Evolutionary conservation across 1,139 yeast genomes (phyloP).

Genomic region (Blastobotrys illinoisensis): DNA sequence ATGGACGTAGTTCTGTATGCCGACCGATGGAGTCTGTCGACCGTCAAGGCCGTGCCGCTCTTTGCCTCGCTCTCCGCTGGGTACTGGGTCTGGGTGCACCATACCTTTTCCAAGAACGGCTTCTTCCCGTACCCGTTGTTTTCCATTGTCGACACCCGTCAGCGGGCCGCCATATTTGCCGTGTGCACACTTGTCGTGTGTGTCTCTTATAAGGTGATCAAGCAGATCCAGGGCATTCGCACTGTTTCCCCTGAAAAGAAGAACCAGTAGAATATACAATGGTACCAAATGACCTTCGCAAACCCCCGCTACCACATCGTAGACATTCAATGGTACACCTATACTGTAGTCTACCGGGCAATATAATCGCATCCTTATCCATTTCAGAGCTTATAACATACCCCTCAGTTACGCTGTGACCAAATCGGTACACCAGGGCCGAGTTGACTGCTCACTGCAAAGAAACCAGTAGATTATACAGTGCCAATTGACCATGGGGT

Average conservation of each 20-base stretch:
- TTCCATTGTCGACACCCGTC: slow-evolving; percentile 4
- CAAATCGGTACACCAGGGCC: too few relatives aligned
- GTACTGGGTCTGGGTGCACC: slow-evolving; percentile 33
- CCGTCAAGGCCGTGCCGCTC: slow-evolving; percentile 16
- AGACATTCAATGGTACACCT: too few relatives aligned
- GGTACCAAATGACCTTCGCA: too few relatives aligned
- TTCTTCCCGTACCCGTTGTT: slow-evolving; percentile 33
- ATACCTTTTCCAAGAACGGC: slow-evolving; percentile 26
- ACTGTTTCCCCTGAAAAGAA: neutral
- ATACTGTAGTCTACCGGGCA: too few relatives aligned
- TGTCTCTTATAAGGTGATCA: slow-evolving; percentile 4
- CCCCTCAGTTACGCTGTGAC: too few relatives aligned
- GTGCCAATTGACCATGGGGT: too few relatives aligned
- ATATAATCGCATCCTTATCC: too few relatives aligned
- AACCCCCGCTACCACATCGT: too few relatives aligned
- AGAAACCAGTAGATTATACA: too few relatives aligned
- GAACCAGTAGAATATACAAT: neutral
- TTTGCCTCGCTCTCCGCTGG: slow-evolving; percentile 21
- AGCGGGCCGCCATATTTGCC: slow-evolving; percentile 6
- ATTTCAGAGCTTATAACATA: too few relatives aligned
- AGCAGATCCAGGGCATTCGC: slow-evolving; percentile 1
- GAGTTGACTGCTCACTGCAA: too few relatives aligned
- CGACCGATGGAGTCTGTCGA: slow-evolving; percentile 21
- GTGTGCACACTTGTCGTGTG: slow-evolving; percentile 4
- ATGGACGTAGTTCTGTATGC: slow-evolving; percentile 24